Percentiles rank a stretch among this genome's conserved stretches.
Conservation (phyloP, 2,329 filamentous ascomycete genomes). For the Exserohilum rostratum region DNA sequence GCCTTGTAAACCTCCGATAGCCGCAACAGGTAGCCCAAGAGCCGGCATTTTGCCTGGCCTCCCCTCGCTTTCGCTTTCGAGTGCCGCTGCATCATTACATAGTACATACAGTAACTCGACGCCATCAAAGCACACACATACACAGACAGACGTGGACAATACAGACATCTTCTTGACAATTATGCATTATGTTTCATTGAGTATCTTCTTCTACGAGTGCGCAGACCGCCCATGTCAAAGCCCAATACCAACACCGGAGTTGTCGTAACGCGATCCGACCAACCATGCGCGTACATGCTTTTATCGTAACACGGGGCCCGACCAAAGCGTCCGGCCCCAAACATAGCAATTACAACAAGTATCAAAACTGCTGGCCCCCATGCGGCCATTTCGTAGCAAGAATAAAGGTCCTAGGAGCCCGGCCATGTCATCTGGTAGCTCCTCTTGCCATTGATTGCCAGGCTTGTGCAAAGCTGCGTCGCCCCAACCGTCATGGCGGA, state of each 20-base stretch:
- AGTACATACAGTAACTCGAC: no score
- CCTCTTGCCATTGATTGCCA: conserved; percentile 9
- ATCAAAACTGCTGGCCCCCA: conserved; percentile 17
- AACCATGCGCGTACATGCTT: conserved; percentile 27
- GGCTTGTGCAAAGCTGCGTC: neutral
- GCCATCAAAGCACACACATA: neutral
- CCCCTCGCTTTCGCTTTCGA: no score
- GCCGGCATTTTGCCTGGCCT: neutral
- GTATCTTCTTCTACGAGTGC: conserved; percentile 5
- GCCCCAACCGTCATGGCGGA: neutral
- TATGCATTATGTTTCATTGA: conserved; percentile 20
- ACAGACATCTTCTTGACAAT: conserved; percentile 5
- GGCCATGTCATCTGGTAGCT: conserved; percentile 7
- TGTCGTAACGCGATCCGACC: conserved; percentile 16
- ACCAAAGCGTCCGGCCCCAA: conserved; percentile 14
- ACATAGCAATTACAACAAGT: conserved; percentile 31
- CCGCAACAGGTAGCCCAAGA: conserved; percentile 1
- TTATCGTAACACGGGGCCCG: conserved; percentile 27
- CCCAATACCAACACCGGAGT: conserved; percentile 18
- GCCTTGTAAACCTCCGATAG: neutral
- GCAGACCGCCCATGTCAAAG: conserved; percentile 10
- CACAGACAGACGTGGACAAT: neutral
- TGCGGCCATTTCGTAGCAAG: conserved; percentile 6
- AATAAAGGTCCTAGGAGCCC: conserved; percentile 9
- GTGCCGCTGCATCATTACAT: no score